Evolutionary conservation across 768 basidiomycete species (phyloP), one percentile per base, ranked within the genome.

Genomic region (Stropharia rugosoannulata): DNA sequence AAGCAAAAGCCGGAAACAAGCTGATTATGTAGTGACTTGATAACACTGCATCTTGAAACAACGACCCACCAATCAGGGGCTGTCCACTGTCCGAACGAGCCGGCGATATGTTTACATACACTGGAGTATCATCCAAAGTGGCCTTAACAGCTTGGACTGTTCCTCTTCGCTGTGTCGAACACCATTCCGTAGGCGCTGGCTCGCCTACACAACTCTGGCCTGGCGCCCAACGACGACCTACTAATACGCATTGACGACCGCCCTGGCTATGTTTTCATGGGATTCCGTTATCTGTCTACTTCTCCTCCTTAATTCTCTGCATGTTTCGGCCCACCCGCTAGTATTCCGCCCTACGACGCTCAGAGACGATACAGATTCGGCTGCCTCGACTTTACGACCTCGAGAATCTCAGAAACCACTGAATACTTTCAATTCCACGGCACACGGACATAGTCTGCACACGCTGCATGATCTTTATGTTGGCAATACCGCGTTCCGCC

Each of bases 191-290:
- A 59, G 65, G 64, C 71, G 70, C 69, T 73, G 71, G 70, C 63
- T 67, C 69, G 70, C 60, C 64, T 45, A 62, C 54, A 49, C 52
- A 61, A 52, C 54, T 59, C 66, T 62, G 68, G 70, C 70, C 69
- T 66, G 68, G 69, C 64, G 69, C 66, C 51, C 18, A 16, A 43
- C 40, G 32, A 42, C 18, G 12, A 19, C 39, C n/a, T 27, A 43
- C 27, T 43, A 35, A 22, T 4, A 16, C n/a, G 27, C 11, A 22
- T 46, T 41, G n/a, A n/a, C 62, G 22, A 22, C 22, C 22, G 4
- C 22, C 57, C 38, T 18, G 53, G 45, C 38, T 15, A 54, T 49
- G 42, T 18, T 44, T 36, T 19, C 29, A 18, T n/a, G 56, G 44
- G 29, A 48, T 44, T 39, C 22, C 10, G 15, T 57, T 12, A 47